phyloP scores from a whole-genome alignment of 1,139 yeast genomes.

The Kurtzmaniella quercitrusa region DNA sequence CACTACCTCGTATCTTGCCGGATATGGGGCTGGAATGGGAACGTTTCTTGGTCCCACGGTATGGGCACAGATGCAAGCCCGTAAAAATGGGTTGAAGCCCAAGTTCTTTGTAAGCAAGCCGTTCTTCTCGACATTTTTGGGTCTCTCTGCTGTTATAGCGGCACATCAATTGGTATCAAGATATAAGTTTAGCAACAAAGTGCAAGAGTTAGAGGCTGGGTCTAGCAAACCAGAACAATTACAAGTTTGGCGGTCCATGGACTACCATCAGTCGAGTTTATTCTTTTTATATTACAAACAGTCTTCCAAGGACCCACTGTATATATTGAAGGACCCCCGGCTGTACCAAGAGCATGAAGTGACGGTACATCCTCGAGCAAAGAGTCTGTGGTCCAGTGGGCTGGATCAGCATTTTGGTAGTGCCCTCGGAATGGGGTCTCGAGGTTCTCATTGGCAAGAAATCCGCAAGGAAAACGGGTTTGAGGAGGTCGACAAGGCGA shows the following conservation, averaged over 20 bases:
- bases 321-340: constrained; percentile 36
- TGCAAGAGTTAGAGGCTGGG: constrained; percentile 12
- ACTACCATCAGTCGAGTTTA: constrained; percentile 31
- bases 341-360: constrained; percentile 27
- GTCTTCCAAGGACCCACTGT: constrained; percentile 31
- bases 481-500: constrained; percentile 4
- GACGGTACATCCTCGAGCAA: constrained; percentile 19
- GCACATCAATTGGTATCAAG: constrained; percentile 22
- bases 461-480: constrained; percentile 29
- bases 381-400: constrained; percentile 4
- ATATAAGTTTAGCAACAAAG: constrained; percentile 20
- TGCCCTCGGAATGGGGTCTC: constrained; percentile 8
- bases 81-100: constrained; percentile 7
- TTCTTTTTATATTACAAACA: constrained; percentile 33
- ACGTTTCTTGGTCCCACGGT: constrained; percentile 27
- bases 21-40: constrained; percentile 21
- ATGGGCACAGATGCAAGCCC: constrained; percentile 11
- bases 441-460: constrained; percentile 26
- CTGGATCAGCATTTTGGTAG: constrained; percentile 8
- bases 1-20: constrained; percentile 22
- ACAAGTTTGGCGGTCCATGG: constrained; percentile 37
- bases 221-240: constrained; percentile 15
- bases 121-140: constrained; percentile 29
- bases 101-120: constrained; percentile 23
- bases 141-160: constrained; percentile 24